Conservation (phyloP, 1,284 basidiomycete species). For the Austroboletus novae-zelandiae region DNA sequence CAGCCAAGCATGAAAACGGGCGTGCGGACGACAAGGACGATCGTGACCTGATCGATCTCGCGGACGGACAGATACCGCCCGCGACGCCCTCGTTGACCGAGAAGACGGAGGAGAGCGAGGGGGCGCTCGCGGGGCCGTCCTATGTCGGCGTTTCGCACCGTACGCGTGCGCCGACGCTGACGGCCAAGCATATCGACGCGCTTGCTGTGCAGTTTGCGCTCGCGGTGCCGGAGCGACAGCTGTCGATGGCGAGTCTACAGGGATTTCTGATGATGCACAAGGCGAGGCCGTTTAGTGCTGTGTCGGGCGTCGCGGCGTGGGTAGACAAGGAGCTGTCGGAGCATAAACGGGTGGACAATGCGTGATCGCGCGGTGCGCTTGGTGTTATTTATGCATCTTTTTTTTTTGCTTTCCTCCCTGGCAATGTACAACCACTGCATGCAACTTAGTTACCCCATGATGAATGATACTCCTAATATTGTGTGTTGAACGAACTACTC, state of each 20-base stretch:
- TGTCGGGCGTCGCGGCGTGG: constrained; percentile 46
- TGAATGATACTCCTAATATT: no score
- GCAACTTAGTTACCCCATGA: no score
- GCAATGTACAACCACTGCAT: constrained; percentile 4
- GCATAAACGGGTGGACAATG: background rate
- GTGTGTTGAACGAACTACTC: no score
- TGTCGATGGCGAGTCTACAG: constrained; percentile 74
- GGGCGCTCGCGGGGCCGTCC: constrained; percentile 12
- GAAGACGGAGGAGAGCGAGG: constrained; percentile 22
- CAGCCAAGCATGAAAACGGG: no score
- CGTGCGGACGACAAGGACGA: no score
- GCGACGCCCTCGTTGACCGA: constrained; percentile 3
- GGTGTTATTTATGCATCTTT: background rate
- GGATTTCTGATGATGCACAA: constrained; percentile 76
- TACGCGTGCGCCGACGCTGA: constrained; percentile 33
- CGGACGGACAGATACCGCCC: background rate
- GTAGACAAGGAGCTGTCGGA: constrained; percentile 38
- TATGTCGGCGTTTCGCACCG: constrained; percentile 35
- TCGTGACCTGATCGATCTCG: constrained; percentile 22
- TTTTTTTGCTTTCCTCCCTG: background rate
- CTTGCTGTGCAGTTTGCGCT: constrained; percentile 61
- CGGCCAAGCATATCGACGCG: constrained; percentile 31
- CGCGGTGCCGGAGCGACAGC: constrained; percentile 58
- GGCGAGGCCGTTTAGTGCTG: constrained; percentile 55
- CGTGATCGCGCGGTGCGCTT: background rate